Base-by-base conservation (phyloP, 805 yeast species). In the Zygosaccharomyces siamensis region DNA sequence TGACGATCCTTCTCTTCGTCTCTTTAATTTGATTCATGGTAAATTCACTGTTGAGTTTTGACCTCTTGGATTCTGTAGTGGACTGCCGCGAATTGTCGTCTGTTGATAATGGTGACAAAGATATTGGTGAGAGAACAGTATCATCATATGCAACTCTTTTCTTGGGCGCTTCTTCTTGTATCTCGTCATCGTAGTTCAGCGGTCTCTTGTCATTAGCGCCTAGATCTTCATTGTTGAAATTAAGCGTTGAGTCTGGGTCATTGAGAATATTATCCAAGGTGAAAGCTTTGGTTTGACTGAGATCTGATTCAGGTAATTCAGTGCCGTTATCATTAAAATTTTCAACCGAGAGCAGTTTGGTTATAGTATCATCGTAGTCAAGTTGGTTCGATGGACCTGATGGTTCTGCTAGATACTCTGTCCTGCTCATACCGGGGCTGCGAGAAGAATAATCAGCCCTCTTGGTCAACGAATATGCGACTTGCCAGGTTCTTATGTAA, bases 111-210 rank as follows among this genome's bases (percentile, higher is more conserved):
- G 73, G 68, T 10, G 68, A 57, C 24, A 70, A 48, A 1, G 73
- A 70, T 21, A 60, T 71, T 3, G 74, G 74, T 6, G 72, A 64
- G 24, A 69, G 53, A 14, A 58, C 27, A 23, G 20, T 41, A n/a
- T 30, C 35, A 5, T 41, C 35, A 20, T 41, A 45, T 16, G 39
- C 36, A 27, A n/a, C 39, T 43, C 20, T 33, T 33, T 33, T n/a
- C 28, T 10, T 10, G 14, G 44, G 7, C 18, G 20, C 8, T 38
- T 27, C 28, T 10, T 30, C 45, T 5, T 42, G 36, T 24, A 36
- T 35, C 18, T 41, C 46, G 31, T 33, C 36, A 12, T 28, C 20
- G 11, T 33, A 46, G 27, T 20, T 42, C 12, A 31, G n/a, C 18
- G 45, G 39, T 26, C 50, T 28, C 23, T 41, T 47, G 30, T 47